Conservation (phyloP, 768 basidiomycete genomes). For the Suillus decipiens region DNA sequence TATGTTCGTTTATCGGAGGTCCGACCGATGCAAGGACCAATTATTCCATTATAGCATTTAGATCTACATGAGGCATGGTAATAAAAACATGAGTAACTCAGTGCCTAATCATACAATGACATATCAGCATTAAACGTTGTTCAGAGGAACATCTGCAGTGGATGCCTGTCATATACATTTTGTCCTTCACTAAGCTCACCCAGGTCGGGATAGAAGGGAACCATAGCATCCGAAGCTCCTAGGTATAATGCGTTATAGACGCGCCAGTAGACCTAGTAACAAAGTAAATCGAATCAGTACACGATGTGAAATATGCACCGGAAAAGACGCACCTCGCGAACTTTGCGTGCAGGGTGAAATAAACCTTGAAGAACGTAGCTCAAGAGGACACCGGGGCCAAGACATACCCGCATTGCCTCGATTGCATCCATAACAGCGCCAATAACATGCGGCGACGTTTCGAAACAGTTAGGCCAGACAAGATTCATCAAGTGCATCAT, state of each 20-base stretch:
- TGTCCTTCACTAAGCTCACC: constrained; percentile 89
- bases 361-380: constrained; percentile 93
- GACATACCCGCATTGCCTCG: constrained; percentile 94
- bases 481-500: constrained; percentile 98
- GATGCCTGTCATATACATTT: constrained; percentile 85
- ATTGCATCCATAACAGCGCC: constrained; percentile 98
- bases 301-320: neutral
- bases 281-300: constrained; percentile 11
- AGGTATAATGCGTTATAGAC: constrained; percentile 94
- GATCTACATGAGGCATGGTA: neutral
- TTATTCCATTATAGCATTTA: constrained; percentile 6
- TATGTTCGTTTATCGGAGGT: too few species aligned
- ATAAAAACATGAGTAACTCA: constrained; percentile 7
- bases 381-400: constrained; percentile 90
- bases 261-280: constrained; percentile 77
- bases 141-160: constrained; percentile 82
- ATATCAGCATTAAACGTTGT: neutral
- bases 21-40: neutral
- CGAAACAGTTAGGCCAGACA: constrained; percentile 99
- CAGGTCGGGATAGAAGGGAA: constrained; percentile 93
- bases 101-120: constrained; percentile 9
- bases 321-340: constrained; percentile 75
- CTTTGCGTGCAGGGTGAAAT: constrained; percentile 96
- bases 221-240: constrained; percentile 87
- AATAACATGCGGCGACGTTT: constrained; percentile 97